Percentiles rank a stretch among this genome's conserved stretches.
Evolutionary conservation across 768 basidiomycete genomes (phyloP).

Genomic region (Serendipita sp.): DNA sequence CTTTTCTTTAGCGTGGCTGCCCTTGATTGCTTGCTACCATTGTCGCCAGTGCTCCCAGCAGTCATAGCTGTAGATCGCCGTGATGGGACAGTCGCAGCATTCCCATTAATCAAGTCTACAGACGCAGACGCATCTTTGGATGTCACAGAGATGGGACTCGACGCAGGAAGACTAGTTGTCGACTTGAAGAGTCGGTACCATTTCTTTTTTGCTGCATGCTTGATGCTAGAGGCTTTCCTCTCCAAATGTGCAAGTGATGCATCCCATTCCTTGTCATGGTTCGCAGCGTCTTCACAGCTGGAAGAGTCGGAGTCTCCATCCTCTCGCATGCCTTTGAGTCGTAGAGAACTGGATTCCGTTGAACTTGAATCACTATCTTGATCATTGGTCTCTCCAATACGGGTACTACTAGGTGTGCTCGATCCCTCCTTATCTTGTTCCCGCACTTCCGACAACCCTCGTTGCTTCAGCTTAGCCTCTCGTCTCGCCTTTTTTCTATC

Average conservation of each 20-base stretch:
- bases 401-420: slow-evolving; percentile 8
- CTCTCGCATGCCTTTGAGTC: slow-evolving; percentile 15
- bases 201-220: not conserved
- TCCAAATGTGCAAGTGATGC: not conserved
- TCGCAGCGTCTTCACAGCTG: slow-evolving; percentile 23
- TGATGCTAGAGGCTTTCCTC: not conserved
- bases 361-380: slow-evolving; percentile 30
- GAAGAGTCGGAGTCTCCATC: slow-evolving; percentile 27
- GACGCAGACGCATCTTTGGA: not conserved
- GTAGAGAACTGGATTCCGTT: slow-evolving; percentile 11
- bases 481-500: slow-evolving; percentile 22
- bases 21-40: not conserved
- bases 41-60: not conserved
- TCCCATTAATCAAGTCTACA: not conserved
- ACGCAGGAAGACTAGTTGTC: not conserved
- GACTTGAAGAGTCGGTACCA: slow-evolving; percentile 4
- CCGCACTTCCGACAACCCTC: slow-evolving; percentile 23
- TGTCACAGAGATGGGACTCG: not conserved
- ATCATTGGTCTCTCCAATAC: slow-evolving; percentile 26
- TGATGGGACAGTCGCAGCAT: not conserved
- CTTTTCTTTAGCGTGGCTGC: not conserved
- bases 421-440: slow-evolving; percentile 20
- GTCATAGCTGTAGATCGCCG: not conserved
- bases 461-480: slow-evolving; percentile 16
- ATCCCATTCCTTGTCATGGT: slow-evolving; percentile 26